Conservation (phyloP, 2,329 filamentous ascomycete genomes). For the Didymellaceae sp. region DNA sequence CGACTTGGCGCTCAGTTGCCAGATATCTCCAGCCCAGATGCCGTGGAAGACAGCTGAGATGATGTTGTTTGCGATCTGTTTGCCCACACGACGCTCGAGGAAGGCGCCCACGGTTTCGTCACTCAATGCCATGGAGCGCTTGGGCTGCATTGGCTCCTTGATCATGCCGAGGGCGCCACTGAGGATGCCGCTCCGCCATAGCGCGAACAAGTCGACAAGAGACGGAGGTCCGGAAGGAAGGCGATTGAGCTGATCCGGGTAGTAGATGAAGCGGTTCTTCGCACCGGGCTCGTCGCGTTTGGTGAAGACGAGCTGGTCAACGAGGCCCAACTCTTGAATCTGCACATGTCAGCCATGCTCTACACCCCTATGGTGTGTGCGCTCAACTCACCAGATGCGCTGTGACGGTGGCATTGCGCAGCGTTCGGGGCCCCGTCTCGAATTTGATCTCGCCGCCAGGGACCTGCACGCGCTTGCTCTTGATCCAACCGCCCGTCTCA, state of each 20-base stretch:
- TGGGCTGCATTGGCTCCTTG: constrained; percentile 45
- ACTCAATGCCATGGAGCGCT: constrained; percentile 46
- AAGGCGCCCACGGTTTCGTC: constrained; percentile 79
- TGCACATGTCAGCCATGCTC: constrained; percentile 41
- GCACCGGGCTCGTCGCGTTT: constrained; percentile 59
- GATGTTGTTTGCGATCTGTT: constrained; percentile 71
- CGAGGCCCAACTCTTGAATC: constrained; percentile 65
- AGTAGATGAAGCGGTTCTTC: constrained; percentile 81
- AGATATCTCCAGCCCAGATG: constrained; percentile 89
- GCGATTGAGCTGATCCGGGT: constrained; percentile 78
- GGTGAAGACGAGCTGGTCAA: constrained; percentile 63
- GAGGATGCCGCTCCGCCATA: constrained; percentile 64
- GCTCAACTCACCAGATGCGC: constrained; percentile 68
- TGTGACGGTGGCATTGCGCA: constrained; percentile 73
- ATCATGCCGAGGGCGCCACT: constrained; percentile 52
- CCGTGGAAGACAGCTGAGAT: constrained; percentile 80
- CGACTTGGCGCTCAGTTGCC: constrained; percentile 75
- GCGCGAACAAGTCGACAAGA: constrained; percentile 41
- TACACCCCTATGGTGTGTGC: too few species aligned
- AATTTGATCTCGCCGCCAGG: constrained; percentile 72
- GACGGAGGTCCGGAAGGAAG: constrained; percentile 29
- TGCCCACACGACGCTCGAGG: constrained; percentile 62
- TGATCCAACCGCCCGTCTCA: constrained; percentile 83
- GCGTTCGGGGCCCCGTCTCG: constrained; percentile 81
- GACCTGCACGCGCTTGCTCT: constrained; percentile 68